Evolutionary conservation across 495 filamentous ascomycete species (phyloP), one percentile per base, ranked within the genome.

Genomic region (Penicillium steckii): DNA sequence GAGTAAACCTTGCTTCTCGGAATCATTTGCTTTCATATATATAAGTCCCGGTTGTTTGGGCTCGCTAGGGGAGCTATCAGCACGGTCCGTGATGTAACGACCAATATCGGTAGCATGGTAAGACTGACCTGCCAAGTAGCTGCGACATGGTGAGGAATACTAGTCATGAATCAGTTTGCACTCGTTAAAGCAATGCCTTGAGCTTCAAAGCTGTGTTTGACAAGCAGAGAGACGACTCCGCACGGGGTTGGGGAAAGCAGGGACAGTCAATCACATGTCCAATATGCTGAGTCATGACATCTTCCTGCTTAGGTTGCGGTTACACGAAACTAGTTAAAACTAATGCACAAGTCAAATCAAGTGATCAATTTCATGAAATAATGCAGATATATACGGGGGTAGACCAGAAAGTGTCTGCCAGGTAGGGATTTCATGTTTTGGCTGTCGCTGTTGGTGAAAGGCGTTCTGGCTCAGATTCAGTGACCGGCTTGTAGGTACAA

Each of bases 11-110:
- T 43, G 44, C 8, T 40, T 52, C 43, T 52, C 30, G 2, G 26
- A 29, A 23, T 60, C 41, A 27, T 46, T 30, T 18, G 6, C 24
- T 18, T 17, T 22, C 17, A 48, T 8, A 17, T 49, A 35, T 25
- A 42, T 48, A 23, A 27, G 8, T 8, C 53, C 45, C 13, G 29
- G 48, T 15, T 62, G 37, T 8, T 45, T 27, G 42, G 40, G 10
- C 23, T 53, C 37, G 29, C 56, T 50, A n/a, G 25, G 22, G 18
- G 15, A 46, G 55, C 25, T 49, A 41, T 60, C 40, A 60, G 46
- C 15, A 13, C 22, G 22, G 13, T 21, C 19, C 38, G 9, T 23
- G 18, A 41, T 21, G 18, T 2, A 13, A 8, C 2, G 21, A n/a
- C 10, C 27, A n/a, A n/a, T 29, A 41, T 23, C 18, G 13, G n/a